Evolutionary conservation across 306 rosid genomes (phyloP).

Genomic region (Begonia loranthoides): DNA sequence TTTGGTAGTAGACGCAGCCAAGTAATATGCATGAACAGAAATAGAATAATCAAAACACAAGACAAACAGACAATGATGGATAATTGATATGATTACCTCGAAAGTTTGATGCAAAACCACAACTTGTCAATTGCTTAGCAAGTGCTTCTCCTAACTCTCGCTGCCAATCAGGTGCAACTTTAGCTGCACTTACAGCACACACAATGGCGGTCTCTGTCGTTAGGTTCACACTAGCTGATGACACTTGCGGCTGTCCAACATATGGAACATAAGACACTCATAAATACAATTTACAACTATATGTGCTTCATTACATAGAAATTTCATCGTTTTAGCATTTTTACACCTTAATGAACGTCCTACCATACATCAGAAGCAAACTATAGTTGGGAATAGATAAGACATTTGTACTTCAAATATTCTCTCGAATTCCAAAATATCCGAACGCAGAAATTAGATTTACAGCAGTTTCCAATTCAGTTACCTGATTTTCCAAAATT

Average conservation of each 20-base stretch:
- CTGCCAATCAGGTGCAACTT: slow-evolving; percentile 39
- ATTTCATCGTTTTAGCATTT: no score
- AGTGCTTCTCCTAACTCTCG: slow-evolving; percentile 62
- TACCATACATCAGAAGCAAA: no score
- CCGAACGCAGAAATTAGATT: no score
- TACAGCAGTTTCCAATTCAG: no score
- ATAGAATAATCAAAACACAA: no score
- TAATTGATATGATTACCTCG: slow-evolving; percentile 35
- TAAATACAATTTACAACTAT: no score
- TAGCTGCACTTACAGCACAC: slow-evolving; percentile 46
- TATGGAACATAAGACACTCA: slow-evolving; percentile 7
- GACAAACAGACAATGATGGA: no score
- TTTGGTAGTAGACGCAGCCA: no score
- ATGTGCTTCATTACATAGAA: no score
- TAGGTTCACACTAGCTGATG: slow-evolving; percentile 75
- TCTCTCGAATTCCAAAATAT: not conserved
- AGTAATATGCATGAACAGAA: no score
- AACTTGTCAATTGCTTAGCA: slow-evolving; percentile 68
- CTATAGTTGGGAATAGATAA: no score
- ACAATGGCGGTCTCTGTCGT: slow-evolving; percentile 62
- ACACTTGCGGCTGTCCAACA: slow-evolving; percentile 64
- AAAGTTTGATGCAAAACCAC: slow-evolving; percentile 66
- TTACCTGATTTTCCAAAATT: slow-evolving; percentile 38
- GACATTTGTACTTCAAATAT: slow-evolving; percentile 5
- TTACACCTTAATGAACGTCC: no score